These are phyloP conservation scores for Tuber microsphaerosporum DNA, from an alignment of 495 filamentous ascomycete species.

Conservation along the genomic window DNA sequence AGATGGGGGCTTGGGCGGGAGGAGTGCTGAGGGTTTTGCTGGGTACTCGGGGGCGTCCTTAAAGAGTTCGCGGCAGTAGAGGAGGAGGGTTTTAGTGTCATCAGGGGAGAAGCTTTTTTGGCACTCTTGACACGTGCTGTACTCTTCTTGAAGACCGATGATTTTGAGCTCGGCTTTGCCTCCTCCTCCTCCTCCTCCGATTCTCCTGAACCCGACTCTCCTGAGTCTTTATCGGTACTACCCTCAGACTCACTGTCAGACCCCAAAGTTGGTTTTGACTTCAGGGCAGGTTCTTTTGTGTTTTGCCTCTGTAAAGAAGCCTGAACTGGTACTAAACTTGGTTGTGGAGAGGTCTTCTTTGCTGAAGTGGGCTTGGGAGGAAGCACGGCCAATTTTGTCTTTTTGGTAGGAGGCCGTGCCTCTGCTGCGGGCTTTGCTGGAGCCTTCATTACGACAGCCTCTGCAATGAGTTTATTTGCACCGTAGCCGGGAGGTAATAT, in stretches of 20 bases:
- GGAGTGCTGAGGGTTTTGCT: background rate
- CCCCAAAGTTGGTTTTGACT: background rate
- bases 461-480: background rate
- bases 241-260: background rate
- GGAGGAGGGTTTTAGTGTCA: background rate
- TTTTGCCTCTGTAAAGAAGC: background rate
- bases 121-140: background rate
- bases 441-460: background rate
- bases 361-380: background rate
- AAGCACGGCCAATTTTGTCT: background rate
- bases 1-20: background rate
- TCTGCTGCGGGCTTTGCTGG: background rate
- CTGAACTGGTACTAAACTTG: background rate
- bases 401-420: background rate
- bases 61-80: background rate
- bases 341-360: background rate
- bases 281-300: background rate
- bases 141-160: background rate
- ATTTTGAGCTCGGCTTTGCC: background rate
- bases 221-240: background rate
- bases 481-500: constrained; percentile 31
- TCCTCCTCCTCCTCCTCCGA: background rate
- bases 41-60: background rate
- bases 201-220: background rate
- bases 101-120: background rate